Conservation (phyloP, 192 early-diverging fungal species). For the Chytriomyces confervae region DNA sequence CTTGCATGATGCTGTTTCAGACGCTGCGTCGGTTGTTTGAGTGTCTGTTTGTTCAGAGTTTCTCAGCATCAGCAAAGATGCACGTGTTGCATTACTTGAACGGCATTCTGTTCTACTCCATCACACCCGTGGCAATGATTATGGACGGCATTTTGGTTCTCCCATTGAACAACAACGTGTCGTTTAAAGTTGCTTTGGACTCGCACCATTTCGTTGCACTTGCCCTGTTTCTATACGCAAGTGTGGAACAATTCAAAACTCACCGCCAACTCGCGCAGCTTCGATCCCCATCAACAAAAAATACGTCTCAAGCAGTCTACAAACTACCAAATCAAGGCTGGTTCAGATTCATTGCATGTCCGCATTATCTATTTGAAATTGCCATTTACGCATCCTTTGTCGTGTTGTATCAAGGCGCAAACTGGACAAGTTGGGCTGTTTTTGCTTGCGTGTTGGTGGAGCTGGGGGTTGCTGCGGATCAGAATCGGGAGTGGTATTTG, state of each 20-base stretch:
- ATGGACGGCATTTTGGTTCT: conserved; percentile 24
- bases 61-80: conserved; percentile 34
- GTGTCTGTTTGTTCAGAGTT: conserved; percentile 20
- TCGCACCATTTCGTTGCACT: conserved; percentile 20
- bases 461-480: conserved; percentile 65
- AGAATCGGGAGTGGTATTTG: conserved; percentile 74
- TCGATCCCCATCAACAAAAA: neutral
- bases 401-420: conserved; percentile 54
- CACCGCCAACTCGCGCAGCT: conserved; percentile 29
- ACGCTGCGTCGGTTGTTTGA: conserved; percentile 36
- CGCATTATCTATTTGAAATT: conserved; percentile 47
- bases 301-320: conserved; percentile 21
- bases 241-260: conserved; percentile 25
- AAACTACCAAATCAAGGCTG: conserved; percentile 22
- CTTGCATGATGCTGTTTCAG: conserved; percentile 29
- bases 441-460: conserved; percentile 70
- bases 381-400: conserved; percentile 44
- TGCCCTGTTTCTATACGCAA: conserved; percentile 28
- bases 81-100: conserved; percentile 43
- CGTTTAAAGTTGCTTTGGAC: neutral
- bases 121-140: conserved; percentile 44
- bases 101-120: conserved; percentile 41
- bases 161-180: too few relatives aligned
- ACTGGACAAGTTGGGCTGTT: conserved; percentile 44
- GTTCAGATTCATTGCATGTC: conserved; percentile 41